Evolutionary conservation across 768 basidiomycete genomes (phyloP).

Genomic region (Boletellus sp.): DNA sequence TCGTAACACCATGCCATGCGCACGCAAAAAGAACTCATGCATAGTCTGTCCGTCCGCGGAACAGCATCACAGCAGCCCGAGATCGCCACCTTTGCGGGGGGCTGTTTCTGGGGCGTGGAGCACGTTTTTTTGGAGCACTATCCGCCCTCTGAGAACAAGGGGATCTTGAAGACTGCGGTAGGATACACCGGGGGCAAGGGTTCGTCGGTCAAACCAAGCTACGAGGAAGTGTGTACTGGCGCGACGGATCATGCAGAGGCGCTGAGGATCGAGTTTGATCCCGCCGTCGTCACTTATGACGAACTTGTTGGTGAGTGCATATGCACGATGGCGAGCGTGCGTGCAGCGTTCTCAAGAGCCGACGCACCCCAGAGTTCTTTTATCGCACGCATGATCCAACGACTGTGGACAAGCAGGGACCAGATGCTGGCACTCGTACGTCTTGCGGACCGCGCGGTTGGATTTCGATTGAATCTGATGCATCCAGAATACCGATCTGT

Average conservation of each 20-base stretch:
- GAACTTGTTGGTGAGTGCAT: constrained; percentile 77
- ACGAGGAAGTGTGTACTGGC: constrained; percentile 75
- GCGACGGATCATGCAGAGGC: constrained; percentile 88
- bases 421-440: constrained; percentile 74
- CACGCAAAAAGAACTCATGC: constrained; percentile 1
- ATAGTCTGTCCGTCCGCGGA: constrained; percentile 7
- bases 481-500: constrained; percentile 84
- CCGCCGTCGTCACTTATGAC: constrained; percentile 67
- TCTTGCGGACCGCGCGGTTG: constrained; percentile 7
- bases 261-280: constrained; percentile 82
- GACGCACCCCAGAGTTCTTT: constrained; percentile 67
- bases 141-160: constrained; percentile 66
- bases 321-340: background rate
- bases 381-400: constrained; percentile 95
- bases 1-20: background rate
- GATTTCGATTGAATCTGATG: background rate
- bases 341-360: background rate
- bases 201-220: constrained; percentile 54
- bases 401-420: constrained; percentile 74
- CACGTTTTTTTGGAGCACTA: constrained; percentile 82
- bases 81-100: constrained; percentile 47
- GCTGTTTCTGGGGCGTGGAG: constrained; percentile 87
- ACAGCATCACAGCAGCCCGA: constrained; percentile 44
- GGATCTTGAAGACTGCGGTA: constrained; percentile 69
- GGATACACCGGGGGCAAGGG: constrained; percentile 77